A percentile compares a stretch with the other conserved stretches of the same genome.
Evolutionary conservation across 768 basidiomycete genomes (phyloP).

Genomic region (Dentipellis sp.): DNA sequence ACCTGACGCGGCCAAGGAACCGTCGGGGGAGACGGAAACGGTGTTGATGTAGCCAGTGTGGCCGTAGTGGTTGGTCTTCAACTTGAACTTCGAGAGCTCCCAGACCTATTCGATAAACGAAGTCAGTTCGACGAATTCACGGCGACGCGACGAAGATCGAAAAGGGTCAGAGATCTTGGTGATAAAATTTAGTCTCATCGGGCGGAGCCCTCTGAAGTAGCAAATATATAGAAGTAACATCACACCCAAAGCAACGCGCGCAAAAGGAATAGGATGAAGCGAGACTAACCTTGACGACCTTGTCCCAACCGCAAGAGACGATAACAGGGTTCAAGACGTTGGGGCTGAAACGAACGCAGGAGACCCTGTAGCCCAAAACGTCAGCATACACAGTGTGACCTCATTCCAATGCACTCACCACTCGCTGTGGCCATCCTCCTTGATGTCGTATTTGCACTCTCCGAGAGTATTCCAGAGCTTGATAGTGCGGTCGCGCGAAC

Average conservation of each 20-base stretch:
- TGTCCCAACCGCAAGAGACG: slow-evolving; percentile 99
- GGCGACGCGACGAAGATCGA: background rate
- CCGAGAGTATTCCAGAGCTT: slow-evolving; percentile 99
- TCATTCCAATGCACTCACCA: slow-evolving; percentile 42
- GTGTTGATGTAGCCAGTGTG: slow-evolving; percentile 99
- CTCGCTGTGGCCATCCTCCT: slow-evolving; percentile 96
- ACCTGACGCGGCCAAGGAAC: slow-evolving; percentile 96
- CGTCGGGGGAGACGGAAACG: slow-evolving; percentile 96
- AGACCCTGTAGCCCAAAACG: slow-evolving; percentile 56
- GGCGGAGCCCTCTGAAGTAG: slow-evolving; percentile 52
- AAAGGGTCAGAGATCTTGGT: slow-evolving; percentile 60
- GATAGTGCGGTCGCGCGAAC: slow-evolving; percentile 93
- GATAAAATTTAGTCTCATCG: slow-evolving; percentile 50
- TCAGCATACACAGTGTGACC: slow-evolving; percentile 1
- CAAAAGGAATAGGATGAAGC: background rate
- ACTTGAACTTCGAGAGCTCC: slow-evolving; percentile 99
- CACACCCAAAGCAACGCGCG: slow-evolving; percentile 17
- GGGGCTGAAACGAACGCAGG: slow-evolving; percentile 98
- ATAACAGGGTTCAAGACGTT: slow-evolving; percentile 97
- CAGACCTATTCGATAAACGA: slow-evolving; percentile 63
- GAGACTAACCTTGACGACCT: slow-evolving; percentile 90
- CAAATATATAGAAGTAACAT: slow-evolving; percentile 26
- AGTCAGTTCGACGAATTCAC: background rate
- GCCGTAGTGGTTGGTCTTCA: slow-evolving; percentile 99
- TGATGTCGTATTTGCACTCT: slow-evolving; percentile 99